Evolutionary conservation across 2,329 filamentous ascomycete species (phyloP), one percentile per base, ranked within the genome.

Genomic region (Claviceps sp.): DNA sequence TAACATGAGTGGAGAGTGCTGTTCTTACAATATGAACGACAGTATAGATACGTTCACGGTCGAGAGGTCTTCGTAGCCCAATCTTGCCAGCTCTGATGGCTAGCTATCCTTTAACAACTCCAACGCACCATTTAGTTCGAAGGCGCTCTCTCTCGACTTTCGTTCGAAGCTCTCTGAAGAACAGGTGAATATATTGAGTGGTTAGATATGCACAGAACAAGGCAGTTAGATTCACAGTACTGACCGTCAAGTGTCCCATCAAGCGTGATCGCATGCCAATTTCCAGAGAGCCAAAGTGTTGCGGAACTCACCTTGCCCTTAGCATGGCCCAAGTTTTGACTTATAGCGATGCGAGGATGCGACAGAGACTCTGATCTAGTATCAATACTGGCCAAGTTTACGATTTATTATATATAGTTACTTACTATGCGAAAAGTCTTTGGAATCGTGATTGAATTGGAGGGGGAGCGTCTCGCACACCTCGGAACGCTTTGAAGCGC

Each of bases 281-380:
- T 59, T 16, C 56, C 56, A 14, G 57, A 58, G 4, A 59, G 55
- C 57, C 57, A 59, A 37, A 59, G 55, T 30, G 56, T 59, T 3
- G 54, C 55, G 13, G 55, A 48, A 30, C 57, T 59, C 13, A 45
- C n/a, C n/a, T 42, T 20, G 16, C 40, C 9, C n/a, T 42, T 8
- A 3, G 18, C 8, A 8, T 42, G 48, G 38, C 49, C 52, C 46
- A 58, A 18, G 16, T 55, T 53, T 54, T 50, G 53, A 47, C 6
- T 11, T 13, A 58, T 55, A 8, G 55, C 48, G 18, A 58, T 54
- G 18, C 54, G 55, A 50, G 56, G 56, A 50, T 56, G 30, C 14
- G 53, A 46, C 30, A 47, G 0, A 47, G 52, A 54, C 22, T 26
- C 24, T 26, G 24, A 26, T 26, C 24, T 26, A 26, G 24, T 1